Evolutionary conservation across 225 moss, liverwort and hornwort genomes (phyloP).

Genomic region (Pleurozium schreberi): DNA sequence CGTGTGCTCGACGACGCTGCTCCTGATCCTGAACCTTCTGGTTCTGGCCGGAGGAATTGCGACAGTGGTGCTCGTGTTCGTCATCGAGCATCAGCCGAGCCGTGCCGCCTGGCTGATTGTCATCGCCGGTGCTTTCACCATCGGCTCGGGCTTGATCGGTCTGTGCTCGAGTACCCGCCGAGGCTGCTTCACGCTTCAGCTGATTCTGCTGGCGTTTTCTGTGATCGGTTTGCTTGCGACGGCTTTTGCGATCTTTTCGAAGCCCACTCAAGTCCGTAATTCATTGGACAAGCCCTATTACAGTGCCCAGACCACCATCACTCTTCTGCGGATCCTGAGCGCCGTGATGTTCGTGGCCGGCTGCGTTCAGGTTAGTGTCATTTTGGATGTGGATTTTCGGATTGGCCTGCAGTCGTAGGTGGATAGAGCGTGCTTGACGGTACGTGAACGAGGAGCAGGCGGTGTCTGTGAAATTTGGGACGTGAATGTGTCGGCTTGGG

Average conservation of each 20-base stretch:
- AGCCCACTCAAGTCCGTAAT: not conserved
- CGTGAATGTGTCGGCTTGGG: not conserved
- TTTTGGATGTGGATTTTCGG: not conserved
- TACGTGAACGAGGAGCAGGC: not conserved
- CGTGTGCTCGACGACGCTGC: conserved; percentile 47
- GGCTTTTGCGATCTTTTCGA: conserved; percentile 32
- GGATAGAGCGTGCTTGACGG: not conserved
- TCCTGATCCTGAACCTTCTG: conserved; percentile 36
- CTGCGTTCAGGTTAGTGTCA: conserved; percentile 15
- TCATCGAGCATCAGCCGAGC: conserved; percentile 39
- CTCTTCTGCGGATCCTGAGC: conserved; percentile 11
- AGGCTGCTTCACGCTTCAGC: conserved; percentile 49
- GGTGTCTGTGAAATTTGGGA: not conserved
- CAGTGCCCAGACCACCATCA: not conserved
- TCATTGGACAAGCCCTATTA: conserved; percentile 9
- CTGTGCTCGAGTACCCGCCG: conserved; percentile 47
- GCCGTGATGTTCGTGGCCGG: conserved; percentile 24
- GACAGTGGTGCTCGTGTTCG: conserved; percentile 18
- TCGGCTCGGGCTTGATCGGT: conserved; percentile 38
- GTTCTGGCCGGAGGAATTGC: conserved; percentile 36
- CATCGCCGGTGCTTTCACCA: conserved; percentile 33
- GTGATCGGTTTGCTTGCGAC: conserved; percentile 44
- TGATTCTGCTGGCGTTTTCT: conserved; percentile 40
- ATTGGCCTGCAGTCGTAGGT: not conserved
- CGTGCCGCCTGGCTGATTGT: conserved; percentile 32